Base-by-base conservation (phyloP, 2,329 filamentous ascomycete genomes). In the Arthrinium phaeospermum region DNA sequence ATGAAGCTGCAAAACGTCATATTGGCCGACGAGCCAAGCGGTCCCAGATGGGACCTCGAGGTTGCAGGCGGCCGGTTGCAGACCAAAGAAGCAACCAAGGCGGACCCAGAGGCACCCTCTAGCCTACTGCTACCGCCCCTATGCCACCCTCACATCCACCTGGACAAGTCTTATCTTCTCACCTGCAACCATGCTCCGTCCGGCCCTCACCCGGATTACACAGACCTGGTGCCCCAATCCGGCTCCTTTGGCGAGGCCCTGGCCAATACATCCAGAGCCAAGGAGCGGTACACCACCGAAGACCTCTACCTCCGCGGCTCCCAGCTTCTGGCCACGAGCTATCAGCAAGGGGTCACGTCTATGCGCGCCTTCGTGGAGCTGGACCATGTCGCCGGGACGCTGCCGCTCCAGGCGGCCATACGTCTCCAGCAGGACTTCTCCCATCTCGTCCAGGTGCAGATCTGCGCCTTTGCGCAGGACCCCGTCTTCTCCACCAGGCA, bases 291-390 rank as follows among this genome's bases (percentile, higher is more conserved):
- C 80, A 89, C 87, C 6, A 80, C 83, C 16, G 81, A 87, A 0
- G 91, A 94, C 79, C 85, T 94, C n/a, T 82, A 91, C 34, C 85
- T 88, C 71, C 86, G 92, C 73, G 92, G 92, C 4, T 84, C 87
- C 30, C 89, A 91, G 81, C 83, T 94, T 16, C 86, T 94, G 22
- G 88, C 91, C 51, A 90, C 92, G 72, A 92, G 91, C 73, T 86
- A 91, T 69, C 80, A 82, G 1, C 86, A 90, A 46, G 92, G 92
- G 5, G 92, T 94, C 3, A 93, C 91, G 0, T 87, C 89, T 27
- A 90, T 93, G 85, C 86, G 92, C 73, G 90, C 91, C 1, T 94
- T 94, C 78, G 91, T 93, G 68, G 92, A 94, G 80, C 85, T 94
- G 1, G 92, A 94, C 79, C 85, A 86, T 57, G 86, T 88, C 12